Evolutionary conservation across 352 stramenopile genomes (phyloP).

Genomic region (Phytopythium sindhum): DNA sequence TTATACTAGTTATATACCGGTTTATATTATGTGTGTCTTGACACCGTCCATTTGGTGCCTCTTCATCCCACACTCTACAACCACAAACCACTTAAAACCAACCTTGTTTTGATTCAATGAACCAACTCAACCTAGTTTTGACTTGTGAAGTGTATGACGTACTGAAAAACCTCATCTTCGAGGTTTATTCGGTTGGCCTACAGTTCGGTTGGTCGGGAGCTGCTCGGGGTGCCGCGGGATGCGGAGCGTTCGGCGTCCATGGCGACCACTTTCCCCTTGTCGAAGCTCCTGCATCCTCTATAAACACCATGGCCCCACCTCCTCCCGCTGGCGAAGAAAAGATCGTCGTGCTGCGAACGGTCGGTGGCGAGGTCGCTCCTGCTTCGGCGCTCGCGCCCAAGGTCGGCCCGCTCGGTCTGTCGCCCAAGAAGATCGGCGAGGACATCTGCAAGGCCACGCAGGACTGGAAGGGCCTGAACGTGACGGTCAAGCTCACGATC

Average conservation of each 20-base stretch:
- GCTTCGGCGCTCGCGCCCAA: slow-evolving; percentile 99
- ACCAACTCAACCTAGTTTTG: too few relatives aligned
- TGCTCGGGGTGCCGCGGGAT: slow-evolving; percentile 9
- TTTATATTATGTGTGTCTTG: too few relatives aligned
- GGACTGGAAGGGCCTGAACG: slow-evolving; percentile 99
- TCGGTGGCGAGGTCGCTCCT: slow-evolving; percentile 98
- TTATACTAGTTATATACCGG: too few relatives aligned
- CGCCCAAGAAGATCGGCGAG: slow-evolving; percentile 99
- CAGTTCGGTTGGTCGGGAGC: slow-evolving; percentile 26
- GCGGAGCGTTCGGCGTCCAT: not conserved
- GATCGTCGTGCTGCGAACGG: slow-evolving; percentile 97
- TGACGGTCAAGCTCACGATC: slow-evolving; percentile 99
- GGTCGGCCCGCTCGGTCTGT: slow-evolving; percentile 99
- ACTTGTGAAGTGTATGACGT: too few relatives aligned
- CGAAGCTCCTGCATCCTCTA: slow-evolving; percentile 76
- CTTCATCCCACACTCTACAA: too few relatives aligned
- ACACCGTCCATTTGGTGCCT: too few relatives aligned
- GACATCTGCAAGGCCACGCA: slow-evolving; percentile 99
- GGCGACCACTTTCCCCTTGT: slow-evolving; percentile 15
- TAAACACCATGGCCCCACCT: slow-evolving; percentile 90
- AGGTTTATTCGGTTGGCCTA: slow-evolving; percentile 6
- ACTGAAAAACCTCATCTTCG: slow-evolving; percentile 8
- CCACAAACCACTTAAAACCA: too few relatives aligned
- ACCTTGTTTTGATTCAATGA: too few relatives aligned
- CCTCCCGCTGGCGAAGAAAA: slow-evolving; percentile 88